Evolutionary conservation across 345 rosid genomes (phyloP).

Genomic region (Lepidium africanum): DNA sequence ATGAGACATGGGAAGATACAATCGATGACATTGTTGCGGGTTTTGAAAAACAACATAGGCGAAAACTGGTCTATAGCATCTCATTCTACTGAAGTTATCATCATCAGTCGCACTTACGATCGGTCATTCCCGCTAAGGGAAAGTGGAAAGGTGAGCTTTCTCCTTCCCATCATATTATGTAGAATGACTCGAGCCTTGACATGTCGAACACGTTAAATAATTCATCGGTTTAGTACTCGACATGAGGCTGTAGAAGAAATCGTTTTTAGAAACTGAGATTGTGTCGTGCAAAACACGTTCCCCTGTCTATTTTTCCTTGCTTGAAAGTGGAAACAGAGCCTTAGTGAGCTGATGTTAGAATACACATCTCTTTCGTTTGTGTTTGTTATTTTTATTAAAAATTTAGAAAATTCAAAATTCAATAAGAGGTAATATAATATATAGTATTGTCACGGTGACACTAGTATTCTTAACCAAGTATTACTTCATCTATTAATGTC

Average conservation of each 20-base stretch:
- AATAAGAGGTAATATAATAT: not conserved
- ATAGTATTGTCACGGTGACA: constrained; percentile 15
- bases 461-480: not conserved
- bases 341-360: not conserved
- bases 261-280: not conserved
- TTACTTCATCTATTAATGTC: constrained; percentile 19
- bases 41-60: constrained; percentile 68
- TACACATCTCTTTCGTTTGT: not conserved
- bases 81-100: constrained; percentile 57
- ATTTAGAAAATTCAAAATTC: not conserved
- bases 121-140: not conserved
- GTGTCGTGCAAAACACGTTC: not conserved
- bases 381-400: not conserved
- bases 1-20: constrained; percentile 81
- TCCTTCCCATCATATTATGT: not conserved
- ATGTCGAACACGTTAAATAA: not conserved
- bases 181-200: not conserved
- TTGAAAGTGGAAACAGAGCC: not conserved
- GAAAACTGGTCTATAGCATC: constrained; percentile 68
- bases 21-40: constrained; percentile 63
- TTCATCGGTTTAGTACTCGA: not conserved
- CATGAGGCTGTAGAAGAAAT: not conserved
- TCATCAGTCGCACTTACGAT: not conserved
- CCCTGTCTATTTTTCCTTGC: not conserved
- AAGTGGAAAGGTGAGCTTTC: not conserved